phyloP scores from a whole-genome alignment of 2,329 filamentous ascomycete species.

The Pleurostoma richardsiae region DNA sequence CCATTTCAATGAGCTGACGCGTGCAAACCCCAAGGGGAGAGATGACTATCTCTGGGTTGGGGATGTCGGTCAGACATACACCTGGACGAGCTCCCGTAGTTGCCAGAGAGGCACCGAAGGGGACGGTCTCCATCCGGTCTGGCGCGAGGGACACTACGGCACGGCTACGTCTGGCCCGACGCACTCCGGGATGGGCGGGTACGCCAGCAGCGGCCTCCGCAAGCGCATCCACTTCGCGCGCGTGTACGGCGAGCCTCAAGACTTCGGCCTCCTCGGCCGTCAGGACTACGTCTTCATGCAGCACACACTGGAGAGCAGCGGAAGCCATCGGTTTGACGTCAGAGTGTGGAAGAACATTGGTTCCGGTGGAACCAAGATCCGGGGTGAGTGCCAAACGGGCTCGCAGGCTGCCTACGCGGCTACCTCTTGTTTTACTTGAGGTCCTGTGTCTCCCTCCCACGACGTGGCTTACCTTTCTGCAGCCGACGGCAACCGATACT shows the following conservation, averaged over 20 bases:
- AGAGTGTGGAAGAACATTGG: not conserved
- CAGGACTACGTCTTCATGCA: constrained; percentile 1
- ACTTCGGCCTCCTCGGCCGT: not conserved
- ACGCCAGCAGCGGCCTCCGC: not conserved
- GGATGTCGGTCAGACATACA: constrained; percentile 10
- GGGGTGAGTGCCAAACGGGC: not conserved
- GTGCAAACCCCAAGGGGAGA: constrained; percentile 4
- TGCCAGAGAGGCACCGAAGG: constrained; percentile 8
- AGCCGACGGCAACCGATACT: constrained; percentile 6
- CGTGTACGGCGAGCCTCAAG: constrained; percentile 1
- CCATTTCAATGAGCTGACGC: too few species aligned
- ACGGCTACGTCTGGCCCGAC: constrained; percentile 8
- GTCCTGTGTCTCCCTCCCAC: not conserved
- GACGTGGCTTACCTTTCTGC: not conserved
- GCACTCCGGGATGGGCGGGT: constrained; percentile 5
- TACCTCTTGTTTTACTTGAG: too few species aligned
- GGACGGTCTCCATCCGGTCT: constrained; percentile 15
- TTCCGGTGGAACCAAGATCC: not conserved
- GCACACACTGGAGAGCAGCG: not conserved
- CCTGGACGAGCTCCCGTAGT: constrained; percentile 16
- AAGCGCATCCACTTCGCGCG: constrained; percentile 1
- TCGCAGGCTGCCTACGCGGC: too few species aligned
- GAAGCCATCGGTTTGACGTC: not conserved
- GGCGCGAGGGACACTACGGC: constrained; percentile 12
- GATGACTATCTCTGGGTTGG: constrained; percentile 18